Conservation (phyloP, 2,329 filamentous ascomycete genomes). For the Sporothrix protearum region DNA sequence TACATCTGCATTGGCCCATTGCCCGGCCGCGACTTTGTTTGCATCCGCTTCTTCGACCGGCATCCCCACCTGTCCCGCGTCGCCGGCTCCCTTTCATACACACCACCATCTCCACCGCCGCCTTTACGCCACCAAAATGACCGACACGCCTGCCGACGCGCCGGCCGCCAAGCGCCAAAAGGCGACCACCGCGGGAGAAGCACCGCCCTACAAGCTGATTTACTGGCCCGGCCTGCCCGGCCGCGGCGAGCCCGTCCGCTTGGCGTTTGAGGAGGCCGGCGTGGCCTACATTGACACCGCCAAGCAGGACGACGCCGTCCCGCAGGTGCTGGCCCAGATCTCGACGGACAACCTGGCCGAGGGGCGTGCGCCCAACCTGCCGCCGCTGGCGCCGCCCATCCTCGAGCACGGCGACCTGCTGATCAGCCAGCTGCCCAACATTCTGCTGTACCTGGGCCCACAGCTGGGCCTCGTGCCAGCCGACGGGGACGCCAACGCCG, state of each 20-base stretch:
- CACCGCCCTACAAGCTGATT: slow-evolving; percentile 59
- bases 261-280: slow-evolving; percentile 66
- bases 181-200: slow-evolving; percentile 25
- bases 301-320: slow-evolving; percentile 46
- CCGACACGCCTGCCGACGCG: background rate
- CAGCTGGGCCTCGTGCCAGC: slow-evolving; percentile 55
- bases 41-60: background rate
- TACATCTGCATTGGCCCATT: background rate
- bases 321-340: slow-evolving; percentile 48
- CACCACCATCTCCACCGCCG: background rate
- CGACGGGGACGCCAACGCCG: slow-evolving; percentile 37
- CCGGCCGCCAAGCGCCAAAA: slow-evolving; percentile 33
- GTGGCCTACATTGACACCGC: slow-evolving; percentile 62
- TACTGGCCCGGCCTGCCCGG: slow-evolving; percentile 72
- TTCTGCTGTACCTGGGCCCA: slow-evolving; percentile 66
- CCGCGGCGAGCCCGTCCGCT: slow-evolving; percentile 69
- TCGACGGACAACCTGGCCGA: slow-evolving; percentile 46
- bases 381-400: slow-evolving; percentile 63
- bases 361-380: slow-evolving; percentile 52
- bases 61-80: background rate
- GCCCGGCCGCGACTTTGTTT: background rate
- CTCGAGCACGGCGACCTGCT: slow-evolving; percentile 60
- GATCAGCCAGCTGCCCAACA: slow-evolving; percentile 68
- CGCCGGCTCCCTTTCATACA: background rate
- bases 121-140: background rate